A percentile compares a stretch with the other conserved stretches of the same genome.
These are phyloP conservation scores for Xylaria sp. DNA, from an alignment of 2,329 filamentous ascomycete species.

Conservation along the genomic window DNA sequence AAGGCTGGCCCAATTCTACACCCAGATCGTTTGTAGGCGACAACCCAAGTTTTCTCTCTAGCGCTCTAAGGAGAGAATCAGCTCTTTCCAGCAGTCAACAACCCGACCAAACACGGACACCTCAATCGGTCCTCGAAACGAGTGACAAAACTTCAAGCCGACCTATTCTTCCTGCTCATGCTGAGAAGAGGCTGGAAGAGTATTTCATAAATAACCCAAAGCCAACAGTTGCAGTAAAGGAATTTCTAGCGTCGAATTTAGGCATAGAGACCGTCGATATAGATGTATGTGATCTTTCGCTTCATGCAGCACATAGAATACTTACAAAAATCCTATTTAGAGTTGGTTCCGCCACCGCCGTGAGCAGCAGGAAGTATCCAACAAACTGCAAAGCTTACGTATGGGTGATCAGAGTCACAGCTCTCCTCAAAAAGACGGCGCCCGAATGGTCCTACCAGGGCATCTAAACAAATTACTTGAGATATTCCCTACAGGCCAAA, in stretches of 20 bases:
- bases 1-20: neutral
- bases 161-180: constrained; percentile 59
- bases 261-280: constrained; percentile 62
- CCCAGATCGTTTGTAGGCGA: constrained; percentile 6
- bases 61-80: neutral
- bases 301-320: neutral
- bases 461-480: constrained; percentile 62
- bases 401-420: constrained; percentile 51
- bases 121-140: constrained; percentile 52
- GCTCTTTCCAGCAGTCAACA: constrained; percentile 7
- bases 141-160: constrained; percentile 55
- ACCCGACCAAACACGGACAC: constrained; percentile 42
- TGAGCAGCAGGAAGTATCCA: constrained; percentile 58
- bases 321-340: constrained; percentile 44
- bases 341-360: constrained; percentile 65
- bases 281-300: constrained; percentile 50
- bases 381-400: constrained; percentile 57
- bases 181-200: constrained; percentile 62
- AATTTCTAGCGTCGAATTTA: constrained; percentile 64
- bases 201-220: constrained; percentile 60
- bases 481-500: constrained; percentile 58
- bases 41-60: neutral
- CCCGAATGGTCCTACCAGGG: constrained; percentile 62
- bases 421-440: constrained; percentile 44
- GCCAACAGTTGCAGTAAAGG: constrained; percentile 61